Evolutionary conservation across 2,329 filamentous ascomycete species (phyloP), one percentile per base, ranked within the genome.

Genomic region (Aspergillus quadricinctus): DNA sequence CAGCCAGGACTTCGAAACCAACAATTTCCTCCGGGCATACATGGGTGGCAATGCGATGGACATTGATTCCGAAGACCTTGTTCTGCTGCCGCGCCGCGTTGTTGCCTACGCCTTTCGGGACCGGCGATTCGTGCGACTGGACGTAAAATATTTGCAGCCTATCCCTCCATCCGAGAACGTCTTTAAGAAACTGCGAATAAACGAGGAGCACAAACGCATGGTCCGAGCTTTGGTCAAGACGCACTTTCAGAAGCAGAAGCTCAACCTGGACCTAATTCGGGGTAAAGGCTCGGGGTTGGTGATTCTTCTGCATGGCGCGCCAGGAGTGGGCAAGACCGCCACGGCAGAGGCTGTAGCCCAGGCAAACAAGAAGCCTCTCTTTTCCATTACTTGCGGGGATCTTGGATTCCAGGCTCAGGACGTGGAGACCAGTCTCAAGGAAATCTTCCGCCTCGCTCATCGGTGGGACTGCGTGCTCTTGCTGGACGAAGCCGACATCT

Each of bases 381-480:
- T 43, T 17, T 23, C n/a, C 25, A 41, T 52, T 17, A 52, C 50
- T 0, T 81, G 78, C 10, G 79, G 80, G 48, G 78, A 81, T 55
- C 71, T 79, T 0, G 76, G 77, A 14, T 64, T 76, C n/a, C 75
- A 72, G 0, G 73, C 78, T 0, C 60, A 68, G 3, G 71, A 76
- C 1, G 75, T 80, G 1, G 78, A 80, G 63, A 57, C 57, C 0
- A 70, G 66, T 0, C 68, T 80, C 1, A 73, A 70, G 60, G 71
- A 78, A 2, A 73, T 79, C 6, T 80, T 80, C 66, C 70, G 72
- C 1, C 69, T 77, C 0, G 77, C 77, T 0, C 67, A 75, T 46
- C 56, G 73, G 0, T 78, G 65, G 64, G 60, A 62, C 9, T 63
- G 60, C 46, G 50, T 66, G 3, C 43, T 64, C 45, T 54, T 66